Evolutionary conservation across 2,329 filamentous ascomycete species (phyloP).

Genomic region (Epichloe amarillans): DNA sequence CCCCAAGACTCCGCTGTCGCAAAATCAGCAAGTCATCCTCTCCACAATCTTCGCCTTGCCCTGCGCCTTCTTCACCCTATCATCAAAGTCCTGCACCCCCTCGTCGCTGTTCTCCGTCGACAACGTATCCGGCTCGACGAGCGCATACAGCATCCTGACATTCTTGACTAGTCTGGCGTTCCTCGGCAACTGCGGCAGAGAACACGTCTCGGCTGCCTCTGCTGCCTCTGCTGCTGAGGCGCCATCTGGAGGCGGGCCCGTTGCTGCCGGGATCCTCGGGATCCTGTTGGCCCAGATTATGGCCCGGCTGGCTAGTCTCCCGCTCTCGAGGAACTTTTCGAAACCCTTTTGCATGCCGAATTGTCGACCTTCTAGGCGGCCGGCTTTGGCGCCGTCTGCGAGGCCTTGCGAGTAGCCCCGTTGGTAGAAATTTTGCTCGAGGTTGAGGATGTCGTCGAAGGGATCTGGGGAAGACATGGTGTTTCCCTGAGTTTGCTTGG

Average conservation of each 20-base stretch:
- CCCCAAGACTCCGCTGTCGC: background rate
- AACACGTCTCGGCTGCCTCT: slow-evolving; percentile 5
- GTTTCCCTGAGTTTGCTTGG: background rate
- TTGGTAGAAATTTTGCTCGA: slow-evolving; percentile 61
- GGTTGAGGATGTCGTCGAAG: slow-evolving; percentile 43
- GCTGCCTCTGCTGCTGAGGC: background rate
- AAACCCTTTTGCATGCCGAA: slow-evolving; percentile 90
- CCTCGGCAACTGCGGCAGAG: slow-evolving; percentile 30
- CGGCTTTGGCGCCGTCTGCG: slow-evolving; percentile 62
- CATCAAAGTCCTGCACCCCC: slow-evolving; percentile 81
- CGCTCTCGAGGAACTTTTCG: slow-evolving; percentile 77
- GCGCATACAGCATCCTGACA: slow-evolving; percentile 56
- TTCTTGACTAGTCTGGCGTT: slow-evolving; percentile 66
- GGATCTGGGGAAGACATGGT: slow-evolving; percentile 26
- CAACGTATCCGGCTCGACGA: slow-evolving; percentile 67
- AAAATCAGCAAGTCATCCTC: slow-evolving; percentile 37
- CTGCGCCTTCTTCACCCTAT: slow-evolving; percentile 68
- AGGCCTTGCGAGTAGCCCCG: slow-evolving; percentile 68
- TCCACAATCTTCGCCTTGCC: slow-evolving; percentile 80
- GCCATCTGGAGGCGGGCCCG: slow-evolving; percentile 1
- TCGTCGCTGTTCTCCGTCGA: slow-evolving; percentile 77
- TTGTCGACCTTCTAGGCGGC: slow-evolving; percentile 74
- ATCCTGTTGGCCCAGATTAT: slow-evolving; percentile 74
- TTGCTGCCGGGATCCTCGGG: slow-evolving; percentile 8
- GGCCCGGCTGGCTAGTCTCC: slow-evolving; percentile 63